Conservation (phyloP, 768 basidiomycete species). For the Russula foetens region DNA sequence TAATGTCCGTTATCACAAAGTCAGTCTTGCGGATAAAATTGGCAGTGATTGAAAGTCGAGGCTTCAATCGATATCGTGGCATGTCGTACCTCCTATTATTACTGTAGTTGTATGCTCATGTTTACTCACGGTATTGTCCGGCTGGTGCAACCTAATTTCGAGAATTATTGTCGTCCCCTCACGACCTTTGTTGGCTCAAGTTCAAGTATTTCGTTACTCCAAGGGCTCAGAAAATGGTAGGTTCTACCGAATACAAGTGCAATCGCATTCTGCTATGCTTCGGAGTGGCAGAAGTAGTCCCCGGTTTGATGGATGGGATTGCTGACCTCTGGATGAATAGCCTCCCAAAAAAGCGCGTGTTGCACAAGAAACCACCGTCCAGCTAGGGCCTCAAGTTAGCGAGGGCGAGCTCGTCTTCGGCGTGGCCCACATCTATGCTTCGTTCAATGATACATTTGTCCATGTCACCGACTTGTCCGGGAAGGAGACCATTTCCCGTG, state of each 20-base stretch:
- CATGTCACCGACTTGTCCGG: constrained; percentile 98
- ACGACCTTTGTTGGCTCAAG: not conserved
- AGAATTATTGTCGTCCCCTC: not conserved
- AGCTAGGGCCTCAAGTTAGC: constrained; percentile 90
- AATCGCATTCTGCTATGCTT: not conserved
- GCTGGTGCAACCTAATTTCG: not conserved
- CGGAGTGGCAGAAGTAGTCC: not conserved
- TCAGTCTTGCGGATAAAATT: not conserved
- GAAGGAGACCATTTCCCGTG: constrained; percentile 98
- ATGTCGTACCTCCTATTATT: no score
- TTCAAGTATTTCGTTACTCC: not conserved
- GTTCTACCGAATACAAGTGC: not conserved
- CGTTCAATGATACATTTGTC: constrained; percentile 99
- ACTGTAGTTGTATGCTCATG: constrained; percentile 1
- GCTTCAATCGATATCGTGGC: no score
- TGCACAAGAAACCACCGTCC: constrained; percentile 76
- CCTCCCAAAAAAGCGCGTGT: constrained; percentile 78
- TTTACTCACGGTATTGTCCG: constrained; percentile 2
- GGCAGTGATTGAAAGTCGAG: no score
- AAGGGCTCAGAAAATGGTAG: constrained; percentile 12
- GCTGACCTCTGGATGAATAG: constrained; percentile 53
- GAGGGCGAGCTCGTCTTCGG: constrained; percentile 98
- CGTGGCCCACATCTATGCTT: constrained; percentile 97
- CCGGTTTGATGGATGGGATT: constrained; percentile 39
- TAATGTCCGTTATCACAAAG: not conserved